These are phyloP conservation scores for Aspergillus costaricaensis DNA, from an alignment of 2,329 filamentous ascomycete species.

Conservation along the genomic window DNA sequence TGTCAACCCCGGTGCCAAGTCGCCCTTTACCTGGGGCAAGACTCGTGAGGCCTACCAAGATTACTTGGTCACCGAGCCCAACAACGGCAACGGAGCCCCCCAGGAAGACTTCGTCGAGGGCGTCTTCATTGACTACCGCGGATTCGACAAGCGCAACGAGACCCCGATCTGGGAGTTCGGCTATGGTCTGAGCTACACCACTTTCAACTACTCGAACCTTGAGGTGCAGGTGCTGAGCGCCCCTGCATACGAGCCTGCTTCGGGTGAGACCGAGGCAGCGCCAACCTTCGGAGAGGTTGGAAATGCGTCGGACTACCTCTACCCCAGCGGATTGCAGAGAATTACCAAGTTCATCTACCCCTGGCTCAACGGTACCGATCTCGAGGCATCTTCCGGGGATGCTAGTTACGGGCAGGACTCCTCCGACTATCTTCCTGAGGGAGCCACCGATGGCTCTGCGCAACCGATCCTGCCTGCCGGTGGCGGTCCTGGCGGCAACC, in stretches of 20 bases:
- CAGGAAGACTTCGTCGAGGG: constrained; percentile 64
- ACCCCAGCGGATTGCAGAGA: constrained; percentile 54
- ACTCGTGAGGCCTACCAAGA: constrained; percentile 57
- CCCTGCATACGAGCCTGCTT: constrained; percentile 54
- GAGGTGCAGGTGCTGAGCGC: constrained; percentile 49
- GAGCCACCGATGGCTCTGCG: constrained; percentile 54
- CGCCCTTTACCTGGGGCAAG: constrained; percentile 62
- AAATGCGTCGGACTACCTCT: constrained; percentile 56
- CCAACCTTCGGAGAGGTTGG: constrained; percentile 54
- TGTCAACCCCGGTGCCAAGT: constrained; percentile 63
- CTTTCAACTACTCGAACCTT: constrained; percentile 61
- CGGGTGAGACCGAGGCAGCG: constrained; percentile 56
- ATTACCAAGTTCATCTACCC: constrained; percentile 64
- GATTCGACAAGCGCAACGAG: constrained; percentile 57
- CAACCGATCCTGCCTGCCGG: constrained; percentile 60
- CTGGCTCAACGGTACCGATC: constrained; percentile 62
- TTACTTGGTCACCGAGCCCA: constrained; percentile 59
- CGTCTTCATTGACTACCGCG: constrained; percentile 59
- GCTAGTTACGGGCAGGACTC: constrained; percentile 56
- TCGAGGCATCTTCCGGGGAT: constrained; percentile 54
- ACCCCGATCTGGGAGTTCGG: constrained; percentile 65
- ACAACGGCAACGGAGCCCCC: constrained; percentile 58
- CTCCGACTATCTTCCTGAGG: constrained; percentile 53
- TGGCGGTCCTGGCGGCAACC: constrained; percentile 62
- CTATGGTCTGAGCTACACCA: constrained; percentile 64